Percentiles rank a stretch among this genome's conserved stretches.
Evolutionary conservation across 2,329 filamentous ascomycete species (phyloP).

Genomic region (Emmonsiellopsis sp.): DNA sequence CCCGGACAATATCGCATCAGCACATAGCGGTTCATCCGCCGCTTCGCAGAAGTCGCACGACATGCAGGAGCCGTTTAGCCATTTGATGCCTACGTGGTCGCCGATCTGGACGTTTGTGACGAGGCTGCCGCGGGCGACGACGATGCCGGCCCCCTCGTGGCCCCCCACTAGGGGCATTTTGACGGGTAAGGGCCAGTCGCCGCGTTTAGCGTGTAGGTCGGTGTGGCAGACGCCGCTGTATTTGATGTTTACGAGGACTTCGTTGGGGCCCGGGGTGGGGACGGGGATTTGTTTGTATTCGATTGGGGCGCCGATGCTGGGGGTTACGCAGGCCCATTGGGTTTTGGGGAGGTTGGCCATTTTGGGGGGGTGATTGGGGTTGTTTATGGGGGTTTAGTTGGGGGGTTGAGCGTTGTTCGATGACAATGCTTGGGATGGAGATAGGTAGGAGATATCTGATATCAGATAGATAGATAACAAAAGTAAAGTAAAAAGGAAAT

Average conservation of each 20-base stretch:
- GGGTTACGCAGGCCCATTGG: slow-evolving; percentile 88
- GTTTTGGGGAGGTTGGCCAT: slow-evolving; percentile 56
- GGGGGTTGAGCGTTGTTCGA: too few relatives aligned
- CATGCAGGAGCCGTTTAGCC: slow-evolving; percentile 83
- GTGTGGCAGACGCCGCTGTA: slow-evolving; percentile 89
- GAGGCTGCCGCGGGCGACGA: slow-evolving; percentile 69
- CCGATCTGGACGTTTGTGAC: slow-evolving; percentile 72
- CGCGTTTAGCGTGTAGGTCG: slow-evolving; percentile 71
- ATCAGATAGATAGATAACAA: too few relatives aligned
- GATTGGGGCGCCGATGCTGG: slow-evolving; percentile 66
- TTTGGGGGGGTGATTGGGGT: neutral
- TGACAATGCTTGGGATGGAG: too few relatives aligned
- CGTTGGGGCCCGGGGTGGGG: slow-evolving; percentile 70
- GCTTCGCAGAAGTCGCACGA: slow-evolving; percentile 74
- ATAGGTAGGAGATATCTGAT: too few relatives aligned
- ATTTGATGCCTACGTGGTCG: slow-evolving; percentile 81
- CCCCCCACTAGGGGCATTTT: slow-evolving; percentile 83
- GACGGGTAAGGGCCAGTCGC: slow-evolving; percentile 77
- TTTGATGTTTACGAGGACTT: slow-evolving; percentile 86
- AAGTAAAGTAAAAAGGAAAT: too few relatives aligned
- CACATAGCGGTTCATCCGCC: slow-evolving; percentile 74
- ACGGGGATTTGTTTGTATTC: slow-evolving; percentile 59
- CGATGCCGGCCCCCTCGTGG: slow-evolving; percentile 68
- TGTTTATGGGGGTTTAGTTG: too few relatives aligned
- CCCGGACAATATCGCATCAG: slow-evolving; percentile 65